Conservation (phyloP, 306 rosid species). For the Inga laurina region DNA sequence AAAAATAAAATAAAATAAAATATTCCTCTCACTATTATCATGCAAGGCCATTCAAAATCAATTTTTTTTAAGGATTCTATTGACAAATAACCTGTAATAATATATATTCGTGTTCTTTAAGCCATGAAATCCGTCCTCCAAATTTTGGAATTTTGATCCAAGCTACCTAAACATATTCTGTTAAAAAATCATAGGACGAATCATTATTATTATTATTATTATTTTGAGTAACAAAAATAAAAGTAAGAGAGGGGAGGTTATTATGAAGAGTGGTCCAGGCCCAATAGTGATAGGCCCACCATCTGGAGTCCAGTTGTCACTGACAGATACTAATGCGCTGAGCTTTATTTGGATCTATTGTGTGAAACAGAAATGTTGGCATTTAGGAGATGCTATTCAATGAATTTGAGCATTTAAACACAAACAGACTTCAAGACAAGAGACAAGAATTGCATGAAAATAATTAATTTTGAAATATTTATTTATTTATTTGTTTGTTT, state of each 20-base stretch:
- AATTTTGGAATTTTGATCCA: no score
- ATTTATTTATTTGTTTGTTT: no score
- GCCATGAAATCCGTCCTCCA: no score
- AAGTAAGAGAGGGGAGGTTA: slow-evolving; percentile 7
- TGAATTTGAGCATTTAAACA: background rate
- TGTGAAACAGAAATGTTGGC: background rate
- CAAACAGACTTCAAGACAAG: background rate
- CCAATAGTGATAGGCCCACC: slow-evolving; percentile 24
- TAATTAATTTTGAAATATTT: background rate
- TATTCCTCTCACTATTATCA: slow-evolving; percentile 23
- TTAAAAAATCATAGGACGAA: no score
- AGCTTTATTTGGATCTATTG: background rate
- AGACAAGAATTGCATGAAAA: background rate
- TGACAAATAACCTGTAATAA: no score
- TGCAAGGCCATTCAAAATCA: background rate
- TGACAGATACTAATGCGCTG: background rate
- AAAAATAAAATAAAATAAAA: background rate
- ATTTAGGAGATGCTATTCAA: background rate
- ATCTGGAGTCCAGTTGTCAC: background rate
- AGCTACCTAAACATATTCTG: no score
- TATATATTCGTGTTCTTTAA: no score
- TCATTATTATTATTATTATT: no score
- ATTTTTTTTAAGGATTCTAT: no score
- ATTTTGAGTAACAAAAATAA: background rate
- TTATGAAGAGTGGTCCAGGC: slow-evolving; percentile 16